phyloP scores from a whole-genome alignment of 192 early-diverging fungal genomes.

The Backusella mclennaniae region DNA sequence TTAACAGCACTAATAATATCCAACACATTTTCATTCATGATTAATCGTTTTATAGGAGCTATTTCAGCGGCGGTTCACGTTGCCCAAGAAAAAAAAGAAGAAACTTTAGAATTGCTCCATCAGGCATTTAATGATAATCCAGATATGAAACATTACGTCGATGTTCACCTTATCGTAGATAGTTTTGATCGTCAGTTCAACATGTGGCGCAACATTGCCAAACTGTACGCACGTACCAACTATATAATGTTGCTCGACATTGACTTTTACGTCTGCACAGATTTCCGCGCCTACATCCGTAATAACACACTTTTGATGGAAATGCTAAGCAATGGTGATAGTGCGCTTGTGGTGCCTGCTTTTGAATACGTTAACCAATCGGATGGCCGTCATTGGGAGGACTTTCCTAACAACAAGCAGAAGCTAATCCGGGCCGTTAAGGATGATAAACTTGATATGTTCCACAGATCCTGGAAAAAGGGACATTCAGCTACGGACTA shows the following conservation, averaged over 20 bases:
- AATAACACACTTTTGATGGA: slow-evolving; percentile 36
- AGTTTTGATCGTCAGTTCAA: slow-evolving; percentile 60
- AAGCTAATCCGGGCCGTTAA: slow-evolving; percentile 37
- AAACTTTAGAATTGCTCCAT: slow-evolving; percentile 38
- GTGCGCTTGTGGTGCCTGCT: slow-evolving; percentile 53
- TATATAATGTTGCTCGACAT: slow-evolving; percentile 59
- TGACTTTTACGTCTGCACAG: slow-evolving; percentile 56
- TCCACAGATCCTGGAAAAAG: slow-evolving; percentile 45
- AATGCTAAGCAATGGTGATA: slow-evolving; percentile 39
- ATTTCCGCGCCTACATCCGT: slow-evolving; percentile 39
- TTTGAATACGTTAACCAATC: slow-evolving; percentile 50
- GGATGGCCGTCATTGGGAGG: slow-evolving; percentile 43
- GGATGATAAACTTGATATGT: slow-evolving; percentile 47
- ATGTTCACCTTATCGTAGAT: slow-evolving; percentile 55
- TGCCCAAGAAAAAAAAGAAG: slow-evolving; percentile 41
- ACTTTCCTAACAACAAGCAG: slow-evolving; percentile 45
- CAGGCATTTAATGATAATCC: slow-evolving; percentile 44
- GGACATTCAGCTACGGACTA: slow-evolving; percentile 57
- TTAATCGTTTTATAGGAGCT: slow-evolving; percentile 40
- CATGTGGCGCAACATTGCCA: slow-evolving; percentile 60
- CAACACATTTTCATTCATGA: not conserved
- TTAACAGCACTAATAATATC: not conserved
- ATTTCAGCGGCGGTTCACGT: slow-evolving; percentile 59
- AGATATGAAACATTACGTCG: slow-evolving; percentile 46
- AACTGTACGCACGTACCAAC: slow-evolving; percentile 53